Conservation (phyloP, 768 basidiomycete species). For the Mycena epipterygia region DNA sequence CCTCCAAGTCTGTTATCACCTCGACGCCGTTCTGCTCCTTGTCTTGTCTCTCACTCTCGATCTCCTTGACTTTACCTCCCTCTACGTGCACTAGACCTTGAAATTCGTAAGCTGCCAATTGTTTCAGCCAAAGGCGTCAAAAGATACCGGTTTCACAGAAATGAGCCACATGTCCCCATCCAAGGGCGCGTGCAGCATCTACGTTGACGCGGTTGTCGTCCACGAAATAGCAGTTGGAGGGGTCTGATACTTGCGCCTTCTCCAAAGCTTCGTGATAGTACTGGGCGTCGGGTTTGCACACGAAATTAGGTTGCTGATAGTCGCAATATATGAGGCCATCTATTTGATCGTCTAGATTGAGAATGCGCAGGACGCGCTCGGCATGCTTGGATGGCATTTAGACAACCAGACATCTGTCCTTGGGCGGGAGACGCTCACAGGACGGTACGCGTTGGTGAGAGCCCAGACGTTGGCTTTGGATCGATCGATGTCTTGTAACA, state of each 20-base stretch:
- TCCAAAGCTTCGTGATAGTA: conserved; percentile 82
- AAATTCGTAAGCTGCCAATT: background rate
- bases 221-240: conserved; percentile 81
- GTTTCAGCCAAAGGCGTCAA: background rate
- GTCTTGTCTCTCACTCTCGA: conserved; percentile 53
- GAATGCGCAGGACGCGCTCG: conserved; percentile 79
- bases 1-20: conserved; percentile 70
- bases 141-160: conserved; percentile 72
- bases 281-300: conserved; percentile 85
- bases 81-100: conserved; percentile 68
- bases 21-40: conserved; percentile 60
- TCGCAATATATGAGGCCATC: conserved; percentile 87
- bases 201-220: conserved; percentile 85
- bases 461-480: conserved; percentile 87
- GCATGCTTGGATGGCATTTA: conserved; percentile 71
- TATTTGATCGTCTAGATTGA: conserved; percentile 79
- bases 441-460: conserved; percentile 86
- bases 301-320: conserved; percentile 74
- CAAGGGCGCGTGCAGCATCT: conserved; percentile 70
- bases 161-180: conserved; percentile 83
- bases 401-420: background rate
- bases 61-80: conserved; percentile 68
- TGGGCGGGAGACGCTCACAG: conserved; percentile 56
- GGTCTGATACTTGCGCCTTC: conserved; percentile 71
- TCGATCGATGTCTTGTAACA: conserved; percentile 85